Evolutionary conservation across 2,329 filamentous ascomycete genomes (phyloP), one percentile per base, ranked within the genome.

Genomic region (Cordyceps farinosa): DNA sequence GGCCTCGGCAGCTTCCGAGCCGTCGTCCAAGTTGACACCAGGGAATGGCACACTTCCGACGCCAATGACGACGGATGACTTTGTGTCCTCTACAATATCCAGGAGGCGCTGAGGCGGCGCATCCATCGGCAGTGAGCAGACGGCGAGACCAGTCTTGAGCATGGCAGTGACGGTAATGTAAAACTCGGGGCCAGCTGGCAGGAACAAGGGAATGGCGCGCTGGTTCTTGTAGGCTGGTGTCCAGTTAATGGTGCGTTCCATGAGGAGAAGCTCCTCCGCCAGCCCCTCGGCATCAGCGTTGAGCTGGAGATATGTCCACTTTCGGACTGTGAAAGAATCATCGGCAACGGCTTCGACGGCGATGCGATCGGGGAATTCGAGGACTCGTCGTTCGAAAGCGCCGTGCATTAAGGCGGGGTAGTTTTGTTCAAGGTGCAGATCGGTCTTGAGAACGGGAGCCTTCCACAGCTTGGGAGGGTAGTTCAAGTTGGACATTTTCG

Each of bases 1-100:
- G 13, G 52, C 52, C 13, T 42, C 52, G 27, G 52, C 42, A 2
- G 60, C 60, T 34, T 62, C 52, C 15, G 56, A 61, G 40, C 44
- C 63, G 22, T 64, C 63, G 11, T 53, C 36, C 8, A 64, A 44
- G 56, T 73, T 71, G 10, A 72, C 59, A 30, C 72, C 72, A 17
- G 57, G 57, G 70, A 73, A 22, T 69, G 47, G 3, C 69, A 67
- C 15, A 71, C 64, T 56, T 17, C 64, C 63, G 38, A 63, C 34
- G n/a, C 63, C 55, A 71, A 66, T 53, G 36, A 64, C 56, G 7
- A 58, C 58, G 2, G 63, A 59, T 15, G 63, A 58, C 32, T 36
- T 58, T 6, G 56, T 55, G 47, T 64, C 63, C 32, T 51, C 34
- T n/a, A 62, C 52, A 22, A 64, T 61, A 36, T 62, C 52, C 4